Base-by-base conservation (phyloP, 768 basidiomycete genomes). In the Amanita pseudoporphyria region DNA sequence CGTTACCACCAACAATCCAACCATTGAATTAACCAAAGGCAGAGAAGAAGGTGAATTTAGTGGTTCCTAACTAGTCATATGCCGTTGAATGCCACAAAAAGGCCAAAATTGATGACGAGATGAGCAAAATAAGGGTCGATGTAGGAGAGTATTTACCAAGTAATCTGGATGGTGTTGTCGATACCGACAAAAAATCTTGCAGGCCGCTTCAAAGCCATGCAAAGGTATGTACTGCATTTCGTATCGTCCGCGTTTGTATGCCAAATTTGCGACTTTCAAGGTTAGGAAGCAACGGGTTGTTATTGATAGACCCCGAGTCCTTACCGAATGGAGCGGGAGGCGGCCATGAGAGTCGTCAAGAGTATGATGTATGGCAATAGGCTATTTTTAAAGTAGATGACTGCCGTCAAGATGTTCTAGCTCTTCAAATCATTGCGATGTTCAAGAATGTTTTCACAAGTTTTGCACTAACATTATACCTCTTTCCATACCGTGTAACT, bases 361-460 rank as follows among this genome's bases (percentile, higher is more conserved):
- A 83, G 57, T 89, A 86, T 60, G 92, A 97, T 53, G 84, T 94
- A 40, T 97, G 91, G 94, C 91, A 95, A 53, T 85, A 91, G 56
- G 96, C 96, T 1, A 99, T 99, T 54, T 99, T 99, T 82, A 99
- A 99, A 73, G 96, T 99, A 51, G 96, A 99, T 62, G 96, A 99
- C 62, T 99, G 96, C 64, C 81, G 96, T 37, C 96, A 99, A 64
- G 96, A 99, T 59, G 85, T 98, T n/a, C 77, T 99, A 39, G 96
- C 96, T 0, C 71, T 99, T 42, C 96, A 99, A 60, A 70, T 97
- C 53, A 98, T 99, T 54, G 96, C 96, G 5, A 98, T 98, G 93
- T 97, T 98, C 78, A 98, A 98, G 68, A 97, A 96, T 64, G 85
- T 97, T 51, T 99, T 95, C 69, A 86, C 77, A 10, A 78, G 79